Evolutionary conservation across 441 rosid genomes (phyloP), one percentile per base, ranked within the genome.

Genomic region (Adansonia madagascariensis): DNA sequence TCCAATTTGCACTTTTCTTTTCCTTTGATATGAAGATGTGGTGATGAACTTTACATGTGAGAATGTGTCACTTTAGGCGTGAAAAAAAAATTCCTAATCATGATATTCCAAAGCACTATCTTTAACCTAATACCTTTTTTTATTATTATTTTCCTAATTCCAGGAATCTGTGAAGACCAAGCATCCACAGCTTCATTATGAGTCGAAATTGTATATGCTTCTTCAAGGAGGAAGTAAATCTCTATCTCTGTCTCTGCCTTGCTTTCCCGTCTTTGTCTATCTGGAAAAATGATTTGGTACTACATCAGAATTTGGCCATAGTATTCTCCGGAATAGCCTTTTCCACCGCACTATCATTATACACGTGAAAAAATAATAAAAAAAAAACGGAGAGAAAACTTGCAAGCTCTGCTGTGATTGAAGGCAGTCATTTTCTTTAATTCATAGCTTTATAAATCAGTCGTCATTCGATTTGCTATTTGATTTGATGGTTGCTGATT

Each of bases 181-280:
- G 74, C 74, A 27, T 52, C 74, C 74, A n/a, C 61, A 71, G 8
- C 61, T 71, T 35, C 61, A 71, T 71, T 71, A 52, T 31, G 74
- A 71, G 62, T 71, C 61, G 53, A 71, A 71, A 52, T 31, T 71
- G 61, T 71, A 71, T 31, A 71, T 71, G 61, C 74, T 71, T 71
- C 74, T 71, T 52, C 61, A 71, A 71, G 74, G 47, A 31, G 74
- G 47, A 71, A 52, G 61, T 71, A 31, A 71, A 61, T 71, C 73
- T 71, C 60, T 4, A 3, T 24, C 8, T 22, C 41, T 35, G 41
- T 35, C 41, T 35, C 63, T 57, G 10, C 35, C 5, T 57, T 12
- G 31, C 31, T 20, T 4, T 10, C 31, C 35, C 6, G 9, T 20
- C 14, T 57, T 5, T 10, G 46, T 69, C 59, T 27, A 8, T 47